phyloP scores from a whole-genome alignment of 176 grass and related monocot species.

The Triticum dicoccoides region DNA sequence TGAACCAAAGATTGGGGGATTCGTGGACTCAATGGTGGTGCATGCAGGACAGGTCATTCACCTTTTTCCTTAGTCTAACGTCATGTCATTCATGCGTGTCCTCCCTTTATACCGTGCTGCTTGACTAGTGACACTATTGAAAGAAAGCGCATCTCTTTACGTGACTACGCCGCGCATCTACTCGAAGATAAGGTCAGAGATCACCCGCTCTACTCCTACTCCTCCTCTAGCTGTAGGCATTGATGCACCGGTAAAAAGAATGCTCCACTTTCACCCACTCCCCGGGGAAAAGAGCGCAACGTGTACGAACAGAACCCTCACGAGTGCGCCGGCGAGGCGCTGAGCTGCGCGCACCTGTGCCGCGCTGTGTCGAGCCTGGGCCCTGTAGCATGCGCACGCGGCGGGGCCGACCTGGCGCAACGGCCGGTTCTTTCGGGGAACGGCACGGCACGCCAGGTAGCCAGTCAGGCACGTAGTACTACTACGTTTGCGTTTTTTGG shows the following conservation, averaged over 20 bases:
- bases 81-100: not conserved
- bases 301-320: constrained; percentile 2
- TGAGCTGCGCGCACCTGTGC: not conserved
- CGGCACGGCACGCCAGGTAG: not conserved
- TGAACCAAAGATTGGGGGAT: not conserved
- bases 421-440: not conserved
- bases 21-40: not conserved
- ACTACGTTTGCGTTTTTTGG: not conserved
- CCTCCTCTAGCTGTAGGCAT: not conserved
- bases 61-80: not conserved
- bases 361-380: not conserved
- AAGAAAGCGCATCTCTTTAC: not conserved
- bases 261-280: not conserved
- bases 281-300: not conserved
- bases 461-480: not conserved
- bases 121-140: not conserved
- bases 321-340: not conserved
- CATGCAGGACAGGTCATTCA: constrained; percentile 25
- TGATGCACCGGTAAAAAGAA: not conserved
- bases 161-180: not conserved
- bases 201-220: not conserved
- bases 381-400: not conserved
- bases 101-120: not conserved
- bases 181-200: not conserved
- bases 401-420: not conserved